Evolutionary conservation across 257 asterid species (phyloP), one percentile per base, ranked within the genome.

Genomic region (Salvia hispanica): DNA sequence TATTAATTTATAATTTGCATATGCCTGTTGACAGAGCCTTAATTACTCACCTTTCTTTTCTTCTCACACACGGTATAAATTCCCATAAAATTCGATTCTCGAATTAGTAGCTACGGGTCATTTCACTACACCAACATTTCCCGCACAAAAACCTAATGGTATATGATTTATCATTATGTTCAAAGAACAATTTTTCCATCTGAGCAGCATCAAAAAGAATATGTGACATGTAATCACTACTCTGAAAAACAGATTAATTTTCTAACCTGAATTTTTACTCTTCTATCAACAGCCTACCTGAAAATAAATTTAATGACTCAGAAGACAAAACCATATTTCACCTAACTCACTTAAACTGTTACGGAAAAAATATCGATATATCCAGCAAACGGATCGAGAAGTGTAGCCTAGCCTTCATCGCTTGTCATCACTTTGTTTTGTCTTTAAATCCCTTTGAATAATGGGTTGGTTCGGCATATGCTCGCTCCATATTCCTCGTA

Each of bases 401-500:
- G 36, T 25, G 58, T 53, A 33, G 15, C 34, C 50, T 10, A 52
- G 18, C 62, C 70, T 53, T 67, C 73, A 60, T 48, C 37, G 34
- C 37, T 52, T 63, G 55, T 45, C 68, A 34, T 69, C 67, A 61
- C 45, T 68, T 61, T 33, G 42, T 57, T 58, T 69, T 8, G 55
- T 55, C 64, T 57, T 74, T 52, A 37, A 16, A 58, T 94, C 73
- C 99, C 99, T 78, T 94, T 94, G 75, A 94, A 94, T 62, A 94
- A 87, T 58, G 97, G 99, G 74, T 88, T 94, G 8, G 97, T 86
- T 45, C 96, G 84, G 86, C 99, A 94, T 74, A 94, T 94, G 83
- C 94, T 94, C 45, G 97, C 97, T 58, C 99, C 97, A 74, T 51
- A 72, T 80, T 94, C 99, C 76, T 94, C 99, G 9, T 93, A 93